Evolutionary conservation across 2,329 filamentous ascomycete genomes (phyloP), one percentile per base, ranked within the genome.

Genomic region (Diaporthe eres): DNA sequence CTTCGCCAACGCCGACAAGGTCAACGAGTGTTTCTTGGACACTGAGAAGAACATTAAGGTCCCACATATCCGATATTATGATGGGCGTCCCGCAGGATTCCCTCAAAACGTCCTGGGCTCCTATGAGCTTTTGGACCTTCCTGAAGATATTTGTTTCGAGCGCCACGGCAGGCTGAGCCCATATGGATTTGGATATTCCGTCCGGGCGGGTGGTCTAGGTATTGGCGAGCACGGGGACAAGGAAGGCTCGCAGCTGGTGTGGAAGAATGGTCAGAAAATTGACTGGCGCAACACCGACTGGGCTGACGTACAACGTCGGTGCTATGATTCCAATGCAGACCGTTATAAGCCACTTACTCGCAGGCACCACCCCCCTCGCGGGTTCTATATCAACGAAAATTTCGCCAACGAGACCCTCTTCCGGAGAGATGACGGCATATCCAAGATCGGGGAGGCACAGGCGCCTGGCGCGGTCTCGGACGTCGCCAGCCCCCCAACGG

Each of bases 101-200:
- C 97, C 97, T 0, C 91, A 97, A 67, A 91, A 95, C 75, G 91
- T 94, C 2, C 90, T 96, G 81, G 97, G 97, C n/a, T 98, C 95
- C 0, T 96, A 98, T 80, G 92, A 95, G 13, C 84, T 96, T 55
- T 85, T 98, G 17, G 93, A 92, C 0, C 86, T 98, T 49, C 91
- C 94, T 25, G 91, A 97, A 78, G 93, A 98, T 80, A 91, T 98
- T 63, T 99, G 97, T 85, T 98, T 98, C 81, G 97, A 99, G 79
- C 90, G 97, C 2, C 98, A 94, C 82, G 96, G 96, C 4, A 91
- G 95, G 78, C 91, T 97, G 42, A 96, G 95, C 0, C 94, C 96
- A 0, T 99, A 99, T 80, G 96, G 96, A 0, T 91, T 95, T 77
- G 96, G 96, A 12, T 98, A 98, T 83, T 94, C 94, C 44, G 87